Percentiles rank a stretch among this genome's conserved stretches.
Evolutionary conservation across 805 yeast genomes (phyloP).

Genomic region (Babjeviella inositovora): DNA sequence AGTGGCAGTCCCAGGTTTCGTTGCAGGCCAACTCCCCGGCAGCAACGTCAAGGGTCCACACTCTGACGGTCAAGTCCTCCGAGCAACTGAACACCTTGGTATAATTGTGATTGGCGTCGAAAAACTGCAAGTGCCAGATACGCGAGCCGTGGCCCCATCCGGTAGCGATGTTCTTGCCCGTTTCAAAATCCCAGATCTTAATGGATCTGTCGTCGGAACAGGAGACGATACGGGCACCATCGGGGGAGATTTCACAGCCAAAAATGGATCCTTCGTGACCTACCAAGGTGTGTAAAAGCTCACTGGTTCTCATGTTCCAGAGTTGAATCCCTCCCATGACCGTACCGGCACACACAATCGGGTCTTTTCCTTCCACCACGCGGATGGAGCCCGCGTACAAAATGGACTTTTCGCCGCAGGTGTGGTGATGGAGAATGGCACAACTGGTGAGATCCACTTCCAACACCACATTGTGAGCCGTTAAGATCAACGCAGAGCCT

Average conservation of each 20-base stretch:
- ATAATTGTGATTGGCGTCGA: constrained; percentile 10
- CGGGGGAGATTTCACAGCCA: constrained; percentile 46
- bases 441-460: constrained; percentile 11
- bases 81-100: constrained; percentile 45
- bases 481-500: constrained; percentile 25
- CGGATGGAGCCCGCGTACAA: constrained; percentile 75
- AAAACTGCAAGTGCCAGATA: constrained; percentile 71
- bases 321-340: constrained; percentile 77
- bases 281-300: constrained; percentile 35
- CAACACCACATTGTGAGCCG: constrained; percentile 66
- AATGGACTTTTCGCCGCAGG: constrained; percentile 62
- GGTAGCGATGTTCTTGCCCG: constrained; percentile 46
- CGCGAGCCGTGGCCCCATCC: constrained; percentile 98
- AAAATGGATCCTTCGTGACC: constrained; percentile 91
- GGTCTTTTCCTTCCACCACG: constrained; percentile 18
- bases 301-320: constrained; percentile 41
- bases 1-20: constrained; percentile 49
- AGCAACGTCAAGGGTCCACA: constrained; percentile 40
- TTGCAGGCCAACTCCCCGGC: constrained; percentile 17
- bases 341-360: constrained; percentile 75
- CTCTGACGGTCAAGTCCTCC: constrained; percentile 76
- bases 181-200: constrained; percentile 47
- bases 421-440: constrained; percentile 11
- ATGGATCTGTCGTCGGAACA: constrained; percentile 94
- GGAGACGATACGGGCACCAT: constrained; percentile 43